A percentile compares a stretch with the other conserved stretches of the same genome.
phyloP scores from a whole-genome alignment of 805 yeast species.

The Candida sanyiensis region DNA sequence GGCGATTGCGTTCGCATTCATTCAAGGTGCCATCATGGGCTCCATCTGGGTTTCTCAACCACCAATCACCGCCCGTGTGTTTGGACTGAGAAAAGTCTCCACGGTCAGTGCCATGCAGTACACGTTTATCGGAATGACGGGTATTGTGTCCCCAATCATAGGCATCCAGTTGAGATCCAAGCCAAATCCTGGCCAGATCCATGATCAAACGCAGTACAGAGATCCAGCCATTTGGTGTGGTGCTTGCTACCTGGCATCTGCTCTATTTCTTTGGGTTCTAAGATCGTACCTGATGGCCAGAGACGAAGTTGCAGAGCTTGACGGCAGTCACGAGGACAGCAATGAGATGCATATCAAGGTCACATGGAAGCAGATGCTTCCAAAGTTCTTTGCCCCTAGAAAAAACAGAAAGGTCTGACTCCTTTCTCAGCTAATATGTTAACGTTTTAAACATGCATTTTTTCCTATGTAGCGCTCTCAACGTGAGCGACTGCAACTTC shows the following conservation, averaged over 20 bases:
- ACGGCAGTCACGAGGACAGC: conserved; percentile 22
- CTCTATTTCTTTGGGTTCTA: conserved; percentile 35
- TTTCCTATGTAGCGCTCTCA: too few species aligned
- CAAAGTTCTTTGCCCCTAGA: conserved; percentile 5
- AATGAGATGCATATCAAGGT: conserved; percentile 19
- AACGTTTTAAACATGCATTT: too few species aligned
- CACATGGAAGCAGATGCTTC: not conserved
- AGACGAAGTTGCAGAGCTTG: conserved; percentile 29
- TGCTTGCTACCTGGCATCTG: conserved; percentile 42
- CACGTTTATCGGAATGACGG: conserved; percentile 5
- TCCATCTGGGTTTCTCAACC: conserved; percentile 46
- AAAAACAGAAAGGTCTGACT: conserved; percentile 27
- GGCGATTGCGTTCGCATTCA: conserved; percentile 42
- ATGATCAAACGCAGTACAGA: conserved; percentile 40
- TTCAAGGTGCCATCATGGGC: conserved; percentile 55
- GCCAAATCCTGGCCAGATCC: conserved; percentile 10
- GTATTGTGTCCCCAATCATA: conserved; percentile 43
- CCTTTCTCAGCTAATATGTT: too few species aligned
- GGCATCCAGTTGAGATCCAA: conserved; percentile 45
- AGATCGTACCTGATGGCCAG: conserved; percentile 53
- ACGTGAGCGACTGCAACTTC: conserved; percentile 31
- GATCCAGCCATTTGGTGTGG: conserved; percentile 60
- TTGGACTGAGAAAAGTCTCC: conserved; percentile 48
- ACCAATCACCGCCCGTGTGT: conserved; percentile 44
- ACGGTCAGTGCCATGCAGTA: conserved; percentile 43